Percentiles rank a stretch among this genome's conserved stretches.
These are phyloP conservation scores for Epichloe amarillans DNA, from an alignment of 2,329 filamentous ascomycete genomes.

Conservation along the genomic window DNA sequence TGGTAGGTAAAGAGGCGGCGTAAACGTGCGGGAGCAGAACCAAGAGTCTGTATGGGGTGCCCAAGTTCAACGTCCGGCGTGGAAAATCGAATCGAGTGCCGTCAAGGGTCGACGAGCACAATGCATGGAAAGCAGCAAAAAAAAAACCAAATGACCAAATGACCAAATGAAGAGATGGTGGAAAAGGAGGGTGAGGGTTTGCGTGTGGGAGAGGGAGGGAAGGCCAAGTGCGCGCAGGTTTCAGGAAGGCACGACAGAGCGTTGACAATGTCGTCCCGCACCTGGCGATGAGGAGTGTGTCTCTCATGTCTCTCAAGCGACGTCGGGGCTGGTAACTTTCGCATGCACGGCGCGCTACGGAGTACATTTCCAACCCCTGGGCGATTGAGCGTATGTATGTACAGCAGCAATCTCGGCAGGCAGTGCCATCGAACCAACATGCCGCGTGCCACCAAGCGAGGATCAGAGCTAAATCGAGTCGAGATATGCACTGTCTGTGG, in stretches of 20 bases:
- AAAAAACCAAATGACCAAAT: neutral
- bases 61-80: slow-evolving; percentile 3
- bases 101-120: neutral
- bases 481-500: neutral
- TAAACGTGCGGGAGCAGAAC: neutral
- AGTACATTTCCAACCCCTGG: too few relatives aligned
- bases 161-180: neutral
- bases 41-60: neutral
- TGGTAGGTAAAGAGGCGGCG: neutral
- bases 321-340: neutral
- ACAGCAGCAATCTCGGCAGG: neutral
- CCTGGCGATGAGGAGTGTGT: neutral
- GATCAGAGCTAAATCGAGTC: neutral
- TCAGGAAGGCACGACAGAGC: neutral
- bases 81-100: neutral
- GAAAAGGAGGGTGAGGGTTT: neutral
- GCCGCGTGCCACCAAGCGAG: neutral
- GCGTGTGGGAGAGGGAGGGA: neutral
- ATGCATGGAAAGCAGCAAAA: neutral
- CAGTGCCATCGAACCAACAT: neutral
- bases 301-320: neutral
- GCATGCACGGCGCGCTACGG: too few relatives aligned
- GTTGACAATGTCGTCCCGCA: neutral
- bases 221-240: neutral
- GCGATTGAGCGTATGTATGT: neutral